A percentile compares a stretch with the other conserved stretches of the same genome.
phyloP scores from a whole-genome alignment of 164 flowering plant species.

The Taxillus chinensis region DNA sequence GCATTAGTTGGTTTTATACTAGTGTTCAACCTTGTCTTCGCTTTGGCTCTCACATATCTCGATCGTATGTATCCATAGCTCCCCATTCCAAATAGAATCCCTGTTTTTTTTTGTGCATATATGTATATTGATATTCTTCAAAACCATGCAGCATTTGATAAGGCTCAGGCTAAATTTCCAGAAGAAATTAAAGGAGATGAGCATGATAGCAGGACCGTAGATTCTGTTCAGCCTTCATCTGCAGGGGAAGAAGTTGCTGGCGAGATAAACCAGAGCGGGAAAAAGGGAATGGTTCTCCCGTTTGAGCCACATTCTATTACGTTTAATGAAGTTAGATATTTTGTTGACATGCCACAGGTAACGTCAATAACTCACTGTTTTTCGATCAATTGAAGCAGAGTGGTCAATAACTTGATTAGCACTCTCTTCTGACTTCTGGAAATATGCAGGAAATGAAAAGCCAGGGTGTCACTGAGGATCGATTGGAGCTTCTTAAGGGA shows the following conservation, averaged over 20 bases:
- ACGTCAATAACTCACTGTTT: not conserved
- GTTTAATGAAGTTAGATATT: conserved; percentile 49
- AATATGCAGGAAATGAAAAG: conserved; percentile 35
- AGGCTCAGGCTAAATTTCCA: conserved; percentile 12
- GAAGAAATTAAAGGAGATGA: conserved; percentile 1
- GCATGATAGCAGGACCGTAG: not conserved
- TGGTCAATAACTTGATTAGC: not conserved
- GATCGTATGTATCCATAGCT: conserved; percentile 20
- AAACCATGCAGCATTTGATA: conserved; percentile 15
- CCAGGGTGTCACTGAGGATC: conserved; percentile 36
- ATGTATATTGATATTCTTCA: not conserved
- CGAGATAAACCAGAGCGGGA: conserved; percentile 13
- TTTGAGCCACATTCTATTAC: conserved; percentile 50
- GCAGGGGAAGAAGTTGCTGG: conserved; percentile 11
- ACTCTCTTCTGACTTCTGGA: conserved; percentile 8
- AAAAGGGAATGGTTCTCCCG: conserved; percentile 66
- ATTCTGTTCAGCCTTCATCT: not conserved
- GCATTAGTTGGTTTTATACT: conserved; percentile 28
- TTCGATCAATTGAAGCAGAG: not conserved
- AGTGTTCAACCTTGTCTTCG: conserved; percentile 21
- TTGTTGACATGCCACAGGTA: conserved; percentile 40
- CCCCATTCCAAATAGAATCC: not conserved
- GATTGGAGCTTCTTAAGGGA: conserved; percentile 31
- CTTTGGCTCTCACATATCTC: conserved; percentile 29
- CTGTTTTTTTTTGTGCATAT: too few species aligned